These are phyloP conservation scores for Trichoderma semiorbis DNA, from an alignment of 2,329 filamentous ascomycete genomes.

Conservation along the genomic window DNA sequence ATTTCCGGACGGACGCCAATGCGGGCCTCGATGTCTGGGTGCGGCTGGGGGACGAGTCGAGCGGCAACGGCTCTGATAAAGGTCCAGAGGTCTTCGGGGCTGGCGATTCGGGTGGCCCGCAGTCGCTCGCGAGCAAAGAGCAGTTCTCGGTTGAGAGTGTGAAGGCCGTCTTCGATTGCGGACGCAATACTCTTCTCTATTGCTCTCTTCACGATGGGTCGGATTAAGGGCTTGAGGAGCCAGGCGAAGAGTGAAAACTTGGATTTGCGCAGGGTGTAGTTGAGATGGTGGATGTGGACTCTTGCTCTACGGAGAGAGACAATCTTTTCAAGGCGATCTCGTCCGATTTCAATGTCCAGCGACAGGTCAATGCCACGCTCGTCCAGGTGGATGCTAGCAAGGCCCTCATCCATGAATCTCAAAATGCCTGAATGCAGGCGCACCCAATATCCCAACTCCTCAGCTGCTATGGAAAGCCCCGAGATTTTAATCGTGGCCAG, in stretches of 20 bases:
- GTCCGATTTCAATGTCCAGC: slow-evolving; percentile 78
- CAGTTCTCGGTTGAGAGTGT: slow-evolving; percentile 77
- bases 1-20: slow-evolving; percentile 61
- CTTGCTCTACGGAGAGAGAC: slow-evolving; percentile 71
- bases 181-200: slow-evolving; percentile 75
- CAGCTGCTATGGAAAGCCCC: slow-evolving; percentile 77
- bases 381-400: slow-evolving; percentile 82
- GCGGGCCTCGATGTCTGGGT: slow-evolving; percentile 72
- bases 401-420: slow-evolving; percentile 74
- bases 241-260: slow-evolving; percentile 76
- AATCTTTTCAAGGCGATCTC: slow-evolving; percentile 75
- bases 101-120: slow-evolving; percentile 75
- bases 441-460: slow-evolving; percentile 88
- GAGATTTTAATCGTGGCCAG: slow-evolving; percentile 74
- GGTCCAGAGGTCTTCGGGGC: slow-evolving; percentile 74
- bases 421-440: slow-evolving; percentile 73
- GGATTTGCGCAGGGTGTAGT: slow-evolving; percentile 71
- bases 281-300: slow-evolving; percentile 82
- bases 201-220: slow-evolving; percentile 73
- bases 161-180: slow-evolving; percentile 66
- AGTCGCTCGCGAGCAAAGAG: slow-evolving; percentile 83
- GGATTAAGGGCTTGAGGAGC: slow-evolving; percentile 79
- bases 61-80: slow-evolving; percentile 82
- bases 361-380: slow-evolving; percentile 83
- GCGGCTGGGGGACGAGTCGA: slow-evolving; percentile 65